Conservation (phyloP, 306 rosid species). For the Fragaria vesca region DNA sequence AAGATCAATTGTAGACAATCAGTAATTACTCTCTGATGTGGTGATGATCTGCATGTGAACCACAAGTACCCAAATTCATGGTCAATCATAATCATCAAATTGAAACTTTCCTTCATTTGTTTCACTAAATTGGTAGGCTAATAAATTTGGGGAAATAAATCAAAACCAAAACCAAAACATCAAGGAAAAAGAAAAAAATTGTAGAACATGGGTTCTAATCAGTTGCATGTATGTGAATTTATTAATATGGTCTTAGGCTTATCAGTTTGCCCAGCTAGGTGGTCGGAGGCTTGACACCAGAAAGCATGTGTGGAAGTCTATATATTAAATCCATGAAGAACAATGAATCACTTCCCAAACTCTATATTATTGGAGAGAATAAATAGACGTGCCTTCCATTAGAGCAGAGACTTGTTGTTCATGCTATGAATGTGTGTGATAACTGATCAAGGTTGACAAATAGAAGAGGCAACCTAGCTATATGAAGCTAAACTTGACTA, state of each 20-base stretch:
- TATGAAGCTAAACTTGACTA: neutral
- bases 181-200: neutral
- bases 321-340: neutral
- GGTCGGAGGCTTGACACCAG: constrained; percentile 33
- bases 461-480: neutral
- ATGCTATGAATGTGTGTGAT: neutral
- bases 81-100: neutral
- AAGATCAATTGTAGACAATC: neutral
- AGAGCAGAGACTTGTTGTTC: neutral
- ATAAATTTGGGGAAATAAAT: neutral
- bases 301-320: constrained; percentile 22
- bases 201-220: constrained; percentile 4
- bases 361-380: neutral
- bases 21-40: neutral
- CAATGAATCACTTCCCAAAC: neutral
- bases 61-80: neutral
- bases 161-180: neutral
- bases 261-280: constrained; percentile 26
- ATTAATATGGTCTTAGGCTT: constrained; percentile 16
- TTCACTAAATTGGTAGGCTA: neutral
- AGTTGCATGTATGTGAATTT: constrained; percentile 29
- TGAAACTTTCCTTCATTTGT: neutral
- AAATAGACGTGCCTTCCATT: constrained; percentile 62
- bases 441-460: neutral
- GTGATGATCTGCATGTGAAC: neutral